Base-by-base conservation (phyloP, 2,329 filamentous ascomycete species). In the Elsinoe ampelina region DNA sequence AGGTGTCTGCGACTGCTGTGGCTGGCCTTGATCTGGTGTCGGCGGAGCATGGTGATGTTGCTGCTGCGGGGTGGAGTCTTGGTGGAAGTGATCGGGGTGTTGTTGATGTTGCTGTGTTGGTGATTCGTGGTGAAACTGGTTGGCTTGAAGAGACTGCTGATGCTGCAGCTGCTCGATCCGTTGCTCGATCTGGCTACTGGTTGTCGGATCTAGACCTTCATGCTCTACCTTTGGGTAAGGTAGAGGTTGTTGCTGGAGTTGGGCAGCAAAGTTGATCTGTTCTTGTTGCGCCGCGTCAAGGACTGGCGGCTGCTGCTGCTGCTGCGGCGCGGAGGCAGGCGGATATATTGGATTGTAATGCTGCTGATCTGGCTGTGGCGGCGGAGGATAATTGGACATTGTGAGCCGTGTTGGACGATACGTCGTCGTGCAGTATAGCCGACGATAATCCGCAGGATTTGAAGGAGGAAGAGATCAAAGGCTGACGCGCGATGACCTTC, bases 371-470 rank as follows among this genome's bases (percentile, higher is more conserved):
- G 65, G 63, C 59, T 63, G 62, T 13, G 66, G 68, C 41, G 66
- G 66, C 45, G 68, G 68, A 22, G 68, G 68, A 58, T 69, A 68
- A 58, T 67, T 65, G 43, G 68, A 66, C 69, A 71, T 71, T 15
- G 32, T 41, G 35, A 30, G 20, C 34, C 17, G 50, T 30, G 30
- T 26, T 35, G 47, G n/a, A 38, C 47, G 47, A 38, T 51, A 19
- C 47, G 47, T 51, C 47, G 47, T 45, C 45, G 45, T 50, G 32
- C 45, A 50, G 45, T 50, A 50, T 50, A 36, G 26, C 32, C 45
- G 45, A 50, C 41, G 41, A 45, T 45, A 45, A 26, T 45, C 41
- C 41, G 41, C 41, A 45, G 41, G 41, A 45, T 45, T 45, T 45
- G 41, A 45, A 45, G 20, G 41, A 45, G 41, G 26, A 22, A 45